Conservation (phyloP, 352 stramenopile genomes). For the Phytophthora idaei region DNA sequence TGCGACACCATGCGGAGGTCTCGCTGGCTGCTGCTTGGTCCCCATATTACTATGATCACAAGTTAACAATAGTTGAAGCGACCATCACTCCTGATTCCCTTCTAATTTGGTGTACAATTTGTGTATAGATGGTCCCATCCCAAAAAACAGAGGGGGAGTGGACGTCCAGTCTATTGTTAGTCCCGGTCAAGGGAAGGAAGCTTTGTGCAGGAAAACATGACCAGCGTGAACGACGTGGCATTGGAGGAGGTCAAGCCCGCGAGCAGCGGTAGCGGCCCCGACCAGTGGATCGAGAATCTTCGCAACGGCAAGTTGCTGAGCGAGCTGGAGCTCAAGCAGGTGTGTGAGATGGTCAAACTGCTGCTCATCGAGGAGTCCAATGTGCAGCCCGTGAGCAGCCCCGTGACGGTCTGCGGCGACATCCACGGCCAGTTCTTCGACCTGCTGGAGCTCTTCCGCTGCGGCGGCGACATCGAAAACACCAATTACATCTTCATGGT, state of each 20-base stretch:
- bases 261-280: slow-evolving; percentile 65
- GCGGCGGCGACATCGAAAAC: slow-evolving; percentile 79
- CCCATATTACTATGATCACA: slow-evolving; percentile 9
- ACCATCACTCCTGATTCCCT: slow-evolving; percentile 10
- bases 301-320: slow-evolving; percentile 78
- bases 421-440: slow-evolving; percentile 93
- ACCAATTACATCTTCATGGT: slow-evolving; percentile 94
- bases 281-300: slow-evolving; percentile 88
- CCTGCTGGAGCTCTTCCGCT: slow-evolving; percentile 88
- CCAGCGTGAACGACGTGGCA: slow-evolving; percentile 68
- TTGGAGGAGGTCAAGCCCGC: slow-evolving; percentile 57
- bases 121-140: slow-evolving; percentile 18
- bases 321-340: slow-evolving; percentile 89
- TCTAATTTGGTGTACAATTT: slow-evolving; percentile 11
- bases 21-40: slow-evolving; percentile 20
- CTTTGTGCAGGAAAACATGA: slow-evolving; percentile 32
- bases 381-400: slow-evolving; percentile 89
- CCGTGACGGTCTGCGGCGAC: slow-evolving; percentile 89
- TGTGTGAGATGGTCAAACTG: slow-evolving; percentile 91
- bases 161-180: slow-evolving; percentile 35
- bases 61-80: slow-evolving; percentile 23
- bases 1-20: slow-evolving; percentile 1
- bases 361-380: slow-evolving; percentile 93
- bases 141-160: slow-evolving; percentile 12
- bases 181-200: slow-evolving; percentile 5